A percentile compares a stretch with the other conserved stretches of the same genome.
phyloP scores from a whole-genome alignment of 805 yeast genomes.

The Maudiozyma pseudohumilis region DNA sequence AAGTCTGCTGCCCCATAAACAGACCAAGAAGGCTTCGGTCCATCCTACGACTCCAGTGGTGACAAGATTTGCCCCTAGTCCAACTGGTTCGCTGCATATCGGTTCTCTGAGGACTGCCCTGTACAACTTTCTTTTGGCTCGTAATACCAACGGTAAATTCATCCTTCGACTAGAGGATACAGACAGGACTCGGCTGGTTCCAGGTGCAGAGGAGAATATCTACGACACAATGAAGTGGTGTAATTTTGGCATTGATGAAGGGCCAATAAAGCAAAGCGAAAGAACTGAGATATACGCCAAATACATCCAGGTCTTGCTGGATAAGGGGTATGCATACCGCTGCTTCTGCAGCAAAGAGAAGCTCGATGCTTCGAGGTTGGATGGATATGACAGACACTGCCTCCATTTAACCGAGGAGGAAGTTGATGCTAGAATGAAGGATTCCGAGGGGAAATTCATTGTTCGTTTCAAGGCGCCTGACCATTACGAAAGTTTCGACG shows the following conservation, averaged over 20 bases:
- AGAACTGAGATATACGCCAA: slow-evolving; percentile 55
- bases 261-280: slow-evolving; percentile 78
- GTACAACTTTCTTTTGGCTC: slow-evolving; percentile 78
- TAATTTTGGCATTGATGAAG: slow-evolving; percentile 68
- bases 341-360: slow-evolving; percentile 83
- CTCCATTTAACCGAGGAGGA: slow-evolving; percentile 35
- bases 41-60: slow-evolving; percentile 52
- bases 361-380: slow-evolving; percentile 59
- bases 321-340: slow-evolving; percentile 66
- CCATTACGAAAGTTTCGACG: slow-evolving; percentile 54
- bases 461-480: slow-evolving; percentile 74
- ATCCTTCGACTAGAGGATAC: slow-evolving; percentile 85
- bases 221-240: slow-evolving; percentile 73
- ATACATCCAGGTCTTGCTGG: slow-evolving; percentile 48
- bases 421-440: slow-evolving; percentile 28
- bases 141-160: slow-evolving; percentile 69
- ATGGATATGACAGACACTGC: slow-evolving; percentile 84
- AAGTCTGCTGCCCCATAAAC: neutral
- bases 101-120: slow-evolving; percentile 92
- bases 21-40: slow-evolving; percentile 7
- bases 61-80: slow-evolving; percentile 96
- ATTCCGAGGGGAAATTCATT: slow-evolving; percentile 34
- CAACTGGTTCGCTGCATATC: slow-evolving; percentile 89
- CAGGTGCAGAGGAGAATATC: slow-evolving; percentile 75
- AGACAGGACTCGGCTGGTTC: slow-evolving; percentile 67